Conservation (phyloP, 352 stramenopile species). For the Pythium scleroteichum region DNA sequence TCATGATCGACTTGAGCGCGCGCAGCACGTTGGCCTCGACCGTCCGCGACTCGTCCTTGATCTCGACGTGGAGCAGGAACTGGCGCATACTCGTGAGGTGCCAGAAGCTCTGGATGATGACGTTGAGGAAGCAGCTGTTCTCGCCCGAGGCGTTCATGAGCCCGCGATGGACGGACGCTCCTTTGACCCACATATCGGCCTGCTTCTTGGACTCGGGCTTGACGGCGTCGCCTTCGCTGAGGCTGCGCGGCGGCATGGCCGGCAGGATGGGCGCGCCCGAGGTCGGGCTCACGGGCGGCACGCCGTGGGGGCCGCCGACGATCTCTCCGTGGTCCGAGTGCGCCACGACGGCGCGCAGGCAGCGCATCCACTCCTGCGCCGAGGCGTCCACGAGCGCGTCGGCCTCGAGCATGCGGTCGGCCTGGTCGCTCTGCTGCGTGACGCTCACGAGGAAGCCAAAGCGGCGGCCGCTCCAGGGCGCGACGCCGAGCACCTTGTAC, state of each 20-base stretch:
- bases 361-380: slow-evolving; percentile 74
- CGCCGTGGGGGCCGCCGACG: slow-evolving; percentile 1
- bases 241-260: slow-evolving; percentile 17
- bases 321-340: slow-evolving; percentile 33
- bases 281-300: not conserved
- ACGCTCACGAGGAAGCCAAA: slow-evolving; percentile 80
- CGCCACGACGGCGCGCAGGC: slow-evolving; percentile 56
- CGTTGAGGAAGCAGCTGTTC: slow-evolving; percentile 92
- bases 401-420: slow-evolving; percentile 79
- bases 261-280: not conserved
- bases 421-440: slow-evolving; percentile 63
- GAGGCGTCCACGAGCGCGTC: slow-evolving; percentile 59
- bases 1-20: slow-evolving; percentile 78
- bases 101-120: slow-evolving; percentile 92
- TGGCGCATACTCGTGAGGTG: slow-evolving; percentile 87
- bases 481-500: slow-evolving; percentile 73
- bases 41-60: slow-evolving; percentile 69
- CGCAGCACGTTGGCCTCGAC: slow-evolving; percentile 79
- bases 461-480: slow-evolving; percentile 65
- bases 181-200: slow-evolving; percentile 79
- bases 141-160: slow-evolving; percentile 74
- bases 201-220: slow-evolving; percentile 47
- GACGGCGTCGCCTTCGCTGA: slow-evolving; percentile 20
- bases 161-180: slow-evolving; percentile 77
- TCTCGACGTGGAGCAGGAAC: slow-evolving; percentile 83